phyloP scores from a whole-genome alignment of 164 flowering plant species.

The Umbilicus rupestris region DNA sequence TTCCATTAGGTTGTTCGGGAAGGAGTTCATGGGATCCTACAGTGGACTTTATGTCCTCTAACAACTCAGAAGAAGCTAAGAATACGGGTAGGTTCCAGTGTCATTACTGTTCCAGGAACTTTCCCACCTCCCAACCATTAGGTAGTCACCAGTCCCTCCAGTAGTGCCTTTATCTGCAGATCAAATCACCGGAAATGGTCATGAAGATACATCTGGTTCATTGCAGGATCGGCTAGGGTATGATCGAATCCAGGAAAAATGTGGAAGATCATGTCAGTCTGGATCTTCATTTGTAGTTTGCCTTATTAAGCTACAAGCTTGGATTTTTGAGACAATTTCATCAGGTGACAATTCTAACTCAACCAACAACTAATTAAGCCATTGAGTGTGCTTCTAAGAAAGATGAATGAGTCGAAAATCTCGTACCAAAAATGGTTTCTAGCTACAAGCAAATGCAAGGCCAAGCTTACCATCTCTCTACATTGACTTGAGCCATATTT shows the following conservation, averaged over 20 bases:
- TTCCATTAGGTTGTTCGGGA: slow-evolving; percentile 69
- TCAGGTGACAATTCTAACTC: no score
- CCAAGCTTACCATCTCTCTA: neutral
- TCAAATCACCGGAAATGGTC: slow-evolving; percentile 11
- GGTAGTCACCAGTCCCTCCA: slow-evolving; percentile 1
- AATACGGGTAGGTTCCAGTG: no score
- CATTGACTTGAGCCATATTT: neutral
- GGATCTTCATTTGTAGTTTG: slow-evolving; percentile 30
- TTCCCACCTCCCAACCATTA: no score
- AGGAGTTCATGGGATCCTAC: slow-evolving; percentile 41
- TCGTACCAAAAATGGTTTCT: neutral
- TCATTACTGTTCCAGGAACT: no score
- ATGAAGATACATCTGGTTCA: slow-evolving; percentile 7
- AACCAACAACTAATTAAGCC: no score
- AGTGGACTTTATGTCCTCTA: slow-evolving; percentile 19
- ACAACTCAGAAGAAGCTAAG: neutral
- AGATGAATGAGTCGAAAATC: no score
- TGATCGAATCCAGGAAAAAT: slow-evolving; percentile 25
- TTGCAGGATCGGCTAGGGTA: slow-evolving; percentile 23
- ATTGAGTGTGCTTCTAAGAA: no score
- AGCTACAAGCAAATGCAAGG: neutral
- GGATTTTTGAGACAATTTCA: no score
- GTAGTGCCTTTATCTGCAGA: slow-evolving; percentile 26
- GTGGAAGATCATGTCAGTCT: slow-evolving; percentile 79
- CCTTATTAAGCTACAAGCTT: neutral